A percentile compares a stretch with the other conserved stretches of the same genome.
Conservation (phyloP, 2,329 filamentous ascomycete species). For the Sporothrix pseudoabietina region DNA sequence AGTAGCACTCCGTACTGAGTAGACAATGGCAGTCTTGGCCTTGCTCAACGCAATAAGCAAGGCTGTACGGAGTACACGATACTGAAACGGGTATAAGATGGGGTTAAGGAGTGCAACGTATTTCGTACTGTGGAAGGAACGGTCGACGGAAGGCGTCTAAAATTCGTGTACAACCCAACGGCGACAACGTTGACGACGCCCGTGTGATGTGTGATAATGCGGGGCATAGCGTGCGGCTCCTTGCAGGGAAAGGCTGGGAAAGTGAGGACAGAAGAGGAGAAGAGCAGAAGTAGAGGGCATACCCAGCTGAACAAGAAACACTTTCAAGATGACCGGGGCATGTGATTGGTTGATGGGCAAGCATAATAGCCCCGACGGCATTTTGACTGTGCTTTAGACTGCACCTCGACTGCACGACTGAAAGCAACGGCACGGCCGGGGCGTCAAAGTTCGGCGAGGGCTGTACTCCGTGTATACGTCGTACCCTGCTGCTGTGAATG, state of each 20-base stretch:
- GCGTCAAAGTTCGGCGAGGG: background rate
- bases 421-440: background rate
- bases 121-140: background rate
- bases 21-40: background rate
- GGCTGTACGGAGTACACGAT: background rate
- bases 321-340: background rate
- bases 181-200: background rate
- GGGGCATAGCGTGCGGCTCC: background rate
- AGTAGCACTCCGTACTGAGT: background rate
- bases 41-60: background rate
- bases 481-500: background rate
- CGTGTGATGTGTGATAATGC: background rate
- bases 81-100: background rate
- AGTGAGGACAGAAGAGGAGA: background rate
- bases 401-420: background rate
- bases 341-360: background rate
- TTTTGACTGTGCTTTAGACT: background rate
- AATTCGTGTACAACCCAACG: background rate
- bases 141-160: background rate
- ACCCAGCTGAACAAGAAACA: slow-evolving; percentile 27
- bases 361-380: background rate
- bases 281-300: background rate
- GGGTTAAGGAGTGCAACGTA: background rate
- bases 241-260: background rate
- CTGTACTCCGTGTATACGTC: background rate